phyloP scores from a whole-genome alignment of 2,329 filamentous ascomycete species.

The Fusarium humuli region DNA sequence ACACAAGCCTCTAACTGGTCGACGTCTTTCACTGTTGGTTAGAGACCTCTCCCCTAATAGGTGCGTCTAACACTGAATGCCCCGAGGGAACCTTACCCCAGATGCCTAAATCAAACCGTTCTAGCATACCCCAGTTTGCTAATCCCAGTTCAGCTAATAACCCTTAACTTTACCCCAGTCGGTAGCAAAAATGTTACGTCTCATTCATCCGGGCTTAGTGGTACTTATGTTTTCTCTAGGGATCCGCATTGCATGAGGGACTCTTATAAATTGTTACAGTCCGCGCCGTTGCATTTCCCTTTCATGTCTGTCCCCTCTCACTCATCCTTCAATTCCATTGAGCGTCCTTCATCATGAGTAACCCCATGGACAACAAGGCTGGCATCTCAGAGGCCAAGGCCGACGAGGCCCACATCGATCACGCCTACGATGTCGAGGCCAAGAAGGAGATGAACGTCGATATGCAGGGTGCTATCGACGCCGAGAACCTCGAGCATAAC shows the following conservation, averaged over 20 bases:
- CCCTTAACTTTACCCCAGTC: constrained; percentile 1
- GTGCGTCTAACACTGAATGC: constrained; percentile 26
- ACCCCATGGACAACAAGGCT: constrained; percentile 23
- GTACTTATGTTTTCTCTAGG: constrained; percentile 10
- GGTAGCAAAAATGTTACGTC: constrained; percentile 16
- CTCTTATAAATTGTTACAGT: constrained; percentile 16
- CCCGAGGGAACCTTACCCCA: constrained; percentile 30
- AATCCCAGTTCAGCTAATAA: constrained; percentile 1
- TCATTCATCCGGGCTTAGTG: constrained; percentile 16
- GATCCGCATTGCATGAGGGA: neutral
- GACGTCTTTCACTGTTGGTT: neutral
- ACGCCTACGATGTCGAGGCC: constrained; percentile 37
- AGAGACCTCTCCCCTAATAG: constrained; percentile 17
- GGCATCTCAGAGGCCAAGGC: constrained; percentile 29
- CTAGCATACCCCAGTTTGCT: constrained; percentile 5
- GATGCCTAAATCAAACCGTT: constrained; percentile 35
- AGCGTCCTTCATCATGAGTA: constrained; percentile 36
- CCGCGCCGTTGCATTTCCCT: constrained; percentile 8
- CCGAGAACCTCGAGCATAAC: constrained; percentile 57
- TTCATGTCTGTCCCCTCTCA: neutral
- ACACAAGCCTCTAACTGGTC: neutral
- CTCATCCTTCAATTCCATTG: constrained; percentile 17
- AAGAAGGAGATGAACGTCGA: constrained; percentile 28
- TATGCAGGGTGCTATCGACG: constrained; percentile 44
- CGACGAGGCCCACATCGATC: constrained; percentile 27